These are phyloP conservation scores for Cladosporium sphaerospermum DNA, from an alignment of 2,329 filamentous ascomycete genomes.

Conservation along the genomic window DNA sequence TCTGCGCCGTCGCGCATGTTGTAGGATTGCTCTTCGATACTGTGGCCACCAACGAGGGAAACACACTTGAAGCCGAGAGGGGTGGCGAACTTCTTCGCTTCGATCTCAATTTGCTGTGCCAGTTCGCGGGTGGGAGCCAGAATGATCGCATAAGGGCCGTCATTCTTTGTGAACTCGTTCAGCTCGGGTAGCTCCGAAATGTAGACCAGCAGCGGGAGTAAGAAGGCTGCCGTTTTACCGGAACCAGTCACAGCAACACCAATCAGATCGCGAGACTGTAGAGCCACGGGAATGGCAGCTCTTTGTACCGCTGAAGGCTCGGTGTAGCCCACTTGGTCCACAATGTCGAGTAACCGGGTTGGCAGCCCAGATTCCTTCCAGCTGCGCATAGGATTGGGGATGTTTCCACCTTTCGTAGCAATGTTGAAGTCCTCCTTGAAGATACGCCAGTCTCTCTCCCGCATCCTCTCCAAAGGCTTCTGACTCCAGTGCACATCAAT, in stretches of 20 bases:
- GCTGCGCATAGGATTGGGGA: conserved; percentile 92
- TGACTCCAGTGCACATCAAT: conserved; percentile 94
- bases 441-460: conserved; percentile 96
- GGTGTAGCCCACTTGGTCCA: conserved; percentile 79
- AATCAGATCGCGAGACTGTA: conserved; percentile 91
- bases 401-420: conserved; percentile 80
- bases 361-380: conserved; percentile 85
- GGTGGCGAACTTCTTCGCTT: conserved; percentile 85
- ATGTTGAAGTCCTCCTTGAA: conserved; percentile 99
- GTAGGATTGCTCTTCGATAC: conserved; percentile 87
- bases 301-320: conserved; percentile 90
- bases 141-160: conserved; percentile 95
- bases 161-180: conserved; percentile 79
- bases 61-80: conserved; percentile 92
- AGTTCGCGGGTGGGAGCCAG: conserved; percentile 93
- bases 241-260: conserved; percentile 97
- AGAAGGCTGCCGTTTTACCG: conserved; percentile 93
- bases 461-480: conserved; percentile 88
- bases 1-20: conserved; percentile 87
- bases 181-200: conserved; percentile 85
- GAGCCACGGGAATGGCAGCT: conserved; percentile 88
- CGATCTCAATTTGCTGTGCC: conserved; percentile 93
- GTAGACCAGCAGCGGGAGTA: conserved; percentile 87
- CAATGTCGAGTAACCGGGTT: conserved; percentile 68
- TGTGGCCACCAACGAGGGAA: conserved; percentile 96